phyloP scores from a whole-genome alignment of 2,329 filamentous ascomycete genomes.

The Alternaria incomplexa region DNA sequence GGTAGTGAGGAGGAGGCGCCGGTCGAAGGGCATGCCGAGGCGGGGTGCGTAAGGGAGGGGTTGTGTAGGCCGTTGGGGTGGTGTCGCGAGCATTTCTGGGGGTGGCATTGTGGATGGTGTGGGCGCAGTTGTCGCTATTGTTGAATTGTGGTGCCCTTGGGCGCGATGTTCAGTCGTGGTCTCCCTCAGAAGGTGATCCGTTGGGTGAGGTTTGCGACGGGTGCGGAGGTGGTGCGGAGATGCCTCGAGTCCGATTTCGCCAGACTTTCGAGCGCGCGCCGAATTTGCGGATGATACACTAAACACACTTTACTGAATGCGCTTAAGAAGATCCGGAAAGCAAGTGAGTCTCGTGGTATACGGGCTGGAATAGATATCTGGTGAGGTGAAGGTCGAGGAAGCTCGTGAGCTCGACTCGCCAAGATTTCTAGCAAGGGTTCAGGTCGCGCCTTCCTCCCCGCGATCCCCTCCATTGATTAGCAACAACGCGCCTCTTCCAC shows the following conservation, averaged over 20 bases:
- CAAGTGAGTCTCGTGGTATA: background rate
- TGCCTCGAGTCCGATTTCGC: background rate
- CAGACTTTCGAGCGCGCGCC: background rate
- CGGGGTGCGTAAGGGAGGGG: conserved; percentile 37
- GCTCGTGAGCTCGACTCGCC: conserved; percentile 18
- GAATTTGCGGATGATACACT: background rate
- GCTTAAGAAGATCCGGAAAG: background rate
- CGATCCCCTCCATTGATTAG: conserved; percentile 7
- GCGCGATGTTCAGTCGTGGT: background rate
- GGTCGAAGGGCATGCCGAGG: conserved; percentile 67
- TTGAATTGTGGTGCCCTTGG: background rate
- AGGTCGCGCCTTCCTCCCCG: conserved; percentile 11
- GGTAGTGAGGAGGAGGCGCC: conserved; percentile 71
- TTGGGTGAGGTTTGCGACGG: conserved; percentile 5
- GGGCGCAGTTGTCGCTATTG: conserved; percentile 5
- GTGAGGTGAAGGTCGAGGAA: background rate
- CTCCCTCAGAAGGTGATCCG: background rate
- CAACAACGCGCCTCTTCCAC: conserved; percentile 1
- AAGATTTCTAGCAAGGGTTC: conserved; percentile 22
- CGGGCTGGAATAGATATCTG: background rate
- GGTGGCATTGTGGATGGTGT: background rate
- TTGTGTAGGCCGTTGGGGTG: background rate
- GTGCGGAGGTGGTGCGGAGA: conserved; percentile 25
- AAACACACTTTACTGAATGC: background rate
- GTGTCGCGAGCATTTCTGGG: background rate